Conservation (phyloP, 805 yeast genomes). For the Yarrowia sp. region DNA sequence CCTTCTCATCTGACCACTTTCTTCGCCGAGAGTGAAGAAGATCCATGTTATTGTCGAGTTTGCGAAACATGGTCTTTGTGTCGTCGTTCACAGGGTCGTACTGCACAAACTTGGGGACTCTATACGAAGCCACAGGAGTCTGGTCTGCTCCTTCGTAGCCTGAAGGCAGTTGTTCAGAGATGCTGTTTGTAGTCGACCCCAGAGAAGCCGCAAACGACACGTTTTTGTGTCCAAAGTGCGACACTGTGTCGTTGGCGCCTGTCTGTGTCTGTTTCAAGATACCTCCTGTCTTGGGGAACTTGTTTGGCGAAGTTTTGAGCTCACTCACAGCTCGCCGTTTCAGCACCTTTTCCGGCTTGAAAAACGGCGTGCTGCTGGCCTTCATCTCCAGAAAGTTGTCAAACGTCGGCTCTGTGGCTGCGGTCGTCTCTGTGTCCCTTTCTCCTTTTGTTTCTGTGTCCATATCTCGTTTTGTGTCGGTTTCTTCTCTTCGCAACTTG, state of each 20-base stretch:
- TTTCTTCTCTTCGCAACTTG: not conserved
- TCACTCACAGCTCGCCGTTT: not conserved
- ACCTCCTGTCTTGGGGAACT: not conserved
- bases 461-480: not conserved
- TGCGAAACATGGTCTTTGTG: constrained; percentile 2
- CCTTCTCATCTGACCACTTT: too few relatives aligned
- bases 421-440: not conserved
- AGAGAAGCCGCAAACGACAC: constrained; percentile 18
- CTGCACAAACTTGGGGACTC: constrained; percentile 3
- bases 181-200: constrained; percentile 6
- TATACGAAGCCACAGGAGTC: not conserved
- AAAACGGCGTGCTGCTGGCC: constrained; percentile 5
- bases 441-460: not conserved
- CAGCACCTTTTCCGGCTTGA: not conserved
- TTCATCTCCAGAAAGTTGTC: not conserved
- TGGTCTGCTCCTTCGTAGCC: constrained; percentile 5
- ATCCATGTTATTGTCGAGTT: not conserved
- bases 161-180: not conserved
- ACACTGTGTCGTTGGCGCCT: not conserved
- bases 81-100: constrained; percentile 12
- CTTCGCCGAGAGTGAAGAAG: too few relatives aligned
- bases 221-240: not conserved
- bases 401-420: not conserved
- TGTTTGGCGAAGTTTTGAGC: not conserved
- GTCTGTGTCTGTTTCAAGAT: not conserved